Evolutionary conservation across 2,329 filamentous ascomycete genomes (phyloP), one percentile per base, ranked within the genome.

Genomic region (Plectosphaerella cucumerina): DNA sequence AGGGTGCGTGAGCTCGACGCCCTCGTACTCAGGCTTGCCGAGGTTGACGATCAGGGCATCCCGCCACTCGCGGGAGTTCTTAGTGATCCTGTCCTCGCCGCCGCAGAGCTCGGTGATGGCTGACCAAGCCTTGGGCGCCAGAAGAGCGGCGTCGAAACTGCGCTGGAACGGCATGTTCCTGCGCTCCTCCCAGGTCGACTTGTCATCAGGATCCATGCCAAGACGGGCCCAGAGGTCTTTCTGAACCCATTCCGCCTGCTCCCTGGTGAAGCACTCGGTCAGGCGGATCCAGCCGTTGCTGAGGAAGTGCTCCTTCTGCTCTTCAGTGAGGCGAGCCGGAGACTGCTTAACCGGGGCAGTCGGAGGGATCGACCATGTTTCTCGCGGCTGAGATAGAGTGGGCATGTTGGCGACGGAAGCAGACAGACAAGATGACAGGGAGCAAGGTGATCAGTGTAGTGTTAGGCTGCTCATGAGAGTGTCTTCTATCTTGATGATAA

Each of bases 1-100:
- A 0, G 82, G 82, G 34, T 72, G 65, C 3, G 76, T 65, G 9
- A 74, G 70, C 10, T 18, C 39, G 47, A 71, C 72, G 5, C 77
- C 75, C 53, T 80, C 77, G 45, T 70, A 70, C 47, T 77, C 74
- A 1, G 74, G 62, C 2, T 74, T 81, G 12, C 86, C 86, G 8
- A 89, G 74, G 65, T 88, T 89, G 39, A 89, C 83, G 59, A 89
- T 89, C 50, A 88, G 76, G 4, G 77, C 76, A 67, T 89, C 85
- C 56, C 75, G 75, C 85, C 85, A 88, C n/a, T 68, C 62, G n/a
- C 74, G 73, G 23, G 73, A 77, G 20, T 68, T 62, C 5, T 70
- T 66, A 2, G 66, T 62, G 33, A 86, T 66, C 8, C 75, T 73
- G 33, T 79, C 77, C 55, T 84, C 79, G 50, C 84, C 85, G 49